phyloP scores from a whole-genome alignment of 2,329 filamentous ascomycete species.

The Graphilbum fragrans region DNA sequence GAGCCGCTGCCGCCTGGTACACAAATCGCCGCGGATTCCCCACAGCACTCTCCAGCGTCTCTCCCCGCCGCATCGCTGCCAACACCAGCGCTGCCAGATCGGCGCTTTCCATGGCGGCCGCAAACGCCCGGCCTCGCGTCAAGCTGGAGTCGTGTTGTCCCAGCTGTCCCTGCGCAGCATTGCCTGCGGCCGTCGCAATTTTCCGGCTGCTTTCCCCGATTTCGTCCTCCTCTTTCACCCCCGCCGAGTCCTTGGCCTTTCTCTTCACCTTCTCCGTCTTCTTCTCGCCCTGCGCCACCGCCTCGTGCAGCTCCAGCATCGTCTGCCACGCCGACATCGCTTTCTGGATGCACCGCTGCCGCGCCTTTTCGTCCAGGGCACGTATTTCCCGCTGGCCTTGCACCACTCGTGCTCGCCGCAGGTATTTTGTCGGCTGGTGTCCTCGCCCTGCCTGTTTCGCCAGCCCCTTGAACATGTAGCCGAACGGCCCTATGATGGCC shows the following conservation, averaged over 20 bases:
- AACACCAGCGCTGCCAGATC: conserved; percentile 32
- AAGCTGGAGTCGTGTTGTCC: neutral
- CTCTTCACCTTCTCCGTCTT: conserved; percentile 6
- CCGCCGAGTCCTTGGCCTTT: conserved; percentile 10
- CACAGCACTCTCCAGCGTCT: conserved; percentile 23
- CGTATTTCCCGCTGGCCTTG: conserved; percentile 40
- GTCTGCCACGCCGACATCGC: conserved; percentile 28
- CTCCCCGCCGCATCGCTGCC: conserved; percentile 30
- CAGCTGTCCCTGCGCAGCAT: neutral
- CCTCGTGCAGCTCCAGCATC: conserved; percentile 25
- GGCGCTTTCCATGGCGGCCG: conserved; percentile 35
- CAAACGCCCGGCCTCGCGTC: conserved; percentile 21
- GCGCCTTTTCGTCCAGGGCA: conserved; percentile 20
- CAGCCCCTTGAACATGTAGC: conserved; percentile 52
- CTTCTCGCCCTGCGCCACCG: conserved; percentile 22
- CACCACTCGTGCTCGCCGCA: conserved; percentile 45
- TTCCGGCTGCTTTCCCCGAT: neutral
- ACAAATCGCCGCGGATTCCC: conserved; percentile 10
- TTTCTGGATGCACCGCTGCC: conserved; percentile 15
- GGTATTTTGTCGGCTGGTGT: conserved; percentile 37
- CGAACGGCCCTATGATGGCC: conserved; percentile 46
- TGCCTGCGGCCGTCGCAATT: no score
- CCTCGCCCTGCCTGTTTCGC: conserved; percentile 45
- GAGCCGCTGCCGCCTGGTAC: conserved; percentile 1
- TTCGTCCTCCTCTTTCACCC: neutral